Percentiles rank a stretch among this genome's conserved stretches.
These are phyloP conservation scores for Chalciporus sphaerocephalus DNA, from an alignment of 768 basidiomycete species.

Conservation along the genomic window DNA sequence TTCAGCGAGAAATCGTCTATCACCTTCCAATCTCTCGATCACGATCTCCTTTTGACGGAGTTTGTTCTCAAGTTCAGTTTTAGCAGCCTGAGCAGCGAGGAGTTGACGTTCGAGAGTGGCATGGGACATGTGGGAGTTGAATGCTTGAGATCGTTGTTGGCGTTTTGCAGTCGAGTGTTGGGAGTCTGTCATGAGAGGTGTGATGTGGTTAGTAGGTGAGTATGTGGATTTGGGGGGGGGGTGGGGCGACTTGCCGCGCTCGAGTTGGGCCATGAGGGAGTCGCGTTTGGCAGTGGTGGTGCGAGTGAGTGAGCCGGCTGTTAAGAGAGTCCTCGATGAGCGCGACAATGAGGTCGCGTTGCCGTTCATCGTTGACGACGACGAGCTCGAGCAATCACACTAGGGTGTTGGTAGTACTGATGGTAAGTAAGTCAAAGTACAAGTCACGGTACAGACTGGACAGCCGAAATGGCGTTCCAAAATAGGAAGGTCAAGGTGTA, in stretches of 20 bases:
- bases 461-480: too few species aligned
- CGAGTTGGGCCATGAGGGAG: constrained; percentile 62
- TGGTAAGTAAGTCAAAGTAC: too few species aligned
- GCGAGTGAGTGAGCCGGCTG: constrained; percentile 6
- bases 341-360: constrained; percentile 14
- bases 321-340: constrained; percentile 4
- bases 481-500: too few species aligned
- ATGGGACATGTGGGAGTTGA: constrained; percentile 57
- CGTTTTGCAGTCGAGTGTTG: constrained; percentile 64
- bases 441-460: too few species aligned
- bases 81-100: constrained; percentile 53
- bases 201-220: background rate
- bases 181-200: constrained; percentile 42
- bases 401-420: too few species aligned
- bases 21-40: constrained; percentile 65
- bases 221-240: background rate
- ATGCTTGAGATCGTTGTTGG: constrained; percentile 58
- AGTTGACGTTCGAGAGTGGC: constrained; percentile 68
- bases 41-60: constrained; percentile 59
- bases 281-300: constrained; percentile 51
- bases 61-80: constrained; percentile 62
- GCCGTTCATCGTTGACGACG: constrained; percentile 9
- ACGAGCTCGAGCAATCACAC: background rate
- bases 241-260: constrained; percentile 52
- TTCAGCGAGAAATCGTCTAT: constrained; percentile 65